Conservation (phyloP, 2,329 filamentous ascomycete genomes). For the Simplicillium sp. region DNA sequence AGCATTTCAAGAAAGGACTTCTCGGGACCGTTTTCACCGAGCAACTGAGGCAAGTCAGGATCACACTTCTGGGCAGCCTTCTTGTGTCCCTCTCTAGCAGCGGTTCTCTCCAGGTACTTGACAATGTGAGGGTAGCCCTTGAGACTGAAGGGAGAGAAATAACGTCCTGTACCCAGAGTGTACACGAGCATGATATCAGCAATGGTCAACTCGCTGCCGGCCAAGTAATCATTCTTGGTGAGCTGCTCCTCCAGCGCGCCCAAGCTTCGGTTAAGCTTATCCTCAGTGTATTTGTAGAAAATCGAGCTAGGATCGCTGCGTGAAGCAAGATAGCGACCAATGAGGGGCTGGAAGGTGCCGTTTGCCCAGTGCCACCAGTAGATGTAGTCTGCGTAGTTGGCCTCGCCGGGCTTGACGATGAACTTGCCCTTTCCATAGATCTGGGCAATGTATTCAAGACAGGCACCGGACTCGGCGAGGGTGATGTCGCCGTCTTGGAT, state of each 20-base stretch:
- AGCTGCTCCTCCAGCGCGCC: conserved; percentile 40
- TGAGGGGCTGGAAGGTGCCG: conserved; percentile 28
- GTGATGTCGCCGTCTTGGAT: conserved; percentile 45
- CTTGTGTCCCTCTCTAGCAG: conserved; percentile 33
- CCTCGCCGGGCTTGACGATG: conserved; percentile 30
- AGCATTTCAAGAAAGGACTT: neutral
- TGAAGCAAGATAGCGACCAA: conserved; percentile 25
- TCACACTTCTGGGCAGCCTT: conserved; percentile 39
- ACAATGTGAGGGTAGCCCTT: conserved; percentile 31
- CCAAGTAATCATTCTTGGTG: conserved; percentile 39
- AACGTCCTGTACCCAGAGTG: conserved; percentile 50
- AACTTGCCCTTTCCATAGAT: conserved; percentile 42
- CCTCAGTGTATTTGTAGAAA: conserved; percentile 16
- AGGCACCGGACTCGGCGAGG: conserved; percentile 50
- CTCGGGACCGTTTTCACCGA: conserved; percentile 14
- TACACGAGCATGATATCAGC: conserved; percentile 59
- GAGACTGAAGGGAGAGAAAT: conserved; percentile 35
- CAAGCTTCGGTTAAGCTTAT: conserved; percentile 17
- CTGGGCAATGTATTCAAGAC: conserved; percentile 51
- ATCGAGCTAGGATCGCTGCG: conserved; percentile 13
- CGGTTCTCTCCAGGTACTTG: conserved; percentile 33
- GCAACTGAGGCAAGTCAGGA: conserved; percentile 27
- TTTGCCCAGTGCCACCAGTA: conserved; percentile 56
- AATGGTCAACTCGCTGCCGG: conserved; percentile 51
- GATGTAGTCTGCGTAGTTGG: conserved; percentile 49